Conservation (phyloP, 2,329 filamentous ascomycete genomes). For the Claviceps arundinis region DNA sequence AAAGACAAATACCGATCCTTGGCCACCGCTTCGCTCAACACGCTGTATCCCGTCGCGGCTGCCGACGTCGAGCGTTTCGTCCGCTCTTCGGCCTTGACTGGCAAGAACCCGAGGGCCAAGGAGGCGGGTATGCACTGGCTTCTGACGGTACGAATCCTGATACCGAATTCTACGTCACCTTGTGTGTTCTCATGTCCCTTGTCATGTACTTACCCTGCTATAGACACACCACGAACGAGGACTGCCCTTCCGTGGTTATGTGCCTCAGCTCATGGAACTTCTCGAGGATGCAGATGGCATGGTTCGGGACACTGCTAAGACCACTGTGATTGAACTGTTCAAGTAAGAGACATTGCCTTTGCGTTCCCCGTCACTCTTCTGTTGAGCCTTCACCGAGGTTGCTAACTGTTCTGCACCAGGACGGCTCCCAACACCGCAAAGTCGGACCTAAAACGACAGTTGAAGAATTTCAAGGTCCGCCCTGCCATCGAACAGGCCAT, state of each 20-base stretch:
- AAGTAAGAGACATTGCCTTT: slow-evolving; percentile 32
- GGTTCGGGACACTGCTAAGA: slow-evolving; percentile 75
- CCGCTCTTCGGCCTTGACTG: slow-evolving; percentile 62
- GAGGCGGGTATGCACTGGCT: slow-evolving; percentile 79
- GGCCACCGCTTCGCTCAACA: slow-evolving; percentile 61
- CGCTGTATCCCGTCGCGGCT: slow-evolving; percentile 58
- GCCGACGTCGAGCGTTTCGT: slow-evolving; percentile 69
- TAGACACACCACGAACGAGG: slow-evolving; percentile 72
- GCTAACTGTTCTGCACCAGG: slow-evolving; percentile 25
- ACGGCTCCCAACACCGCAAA: slow-evolving; percentile 73
- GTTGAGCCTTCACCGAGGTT: neutral
- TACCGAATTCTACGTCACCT: too few species aligned
- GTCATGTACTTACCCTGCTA: neutral
- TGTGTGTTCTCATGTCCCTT: neutral
- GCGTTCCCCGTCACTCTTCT: neutral
- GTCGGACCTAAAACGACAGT: slow-evolving; percentile 74
- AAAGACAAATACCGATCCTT: slow-evolving; percentile 73
- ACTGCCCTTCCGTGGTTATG: slow-evolving; percentile 71
- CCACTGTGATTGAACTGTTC: slow-evolving; percentile 76
- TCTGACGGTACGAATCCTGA: slow-evolving; percentile 41
- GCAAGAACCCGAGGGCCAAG: slow-evolving; percentile 73
- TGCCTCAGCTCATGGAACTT: slow-evolving; percentile 69
- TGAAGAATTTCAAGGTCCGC: slow-evolving; percentile 72
- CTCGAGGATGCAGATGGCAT: slow-evolving; percentile 82
- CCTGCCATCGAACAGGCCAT: slow-evolving; percentile 77